phyloP scores from a whole-genome alignment of 495 filamentous ascomycete genomes.

The Aspergillus indologenus region DNA sequence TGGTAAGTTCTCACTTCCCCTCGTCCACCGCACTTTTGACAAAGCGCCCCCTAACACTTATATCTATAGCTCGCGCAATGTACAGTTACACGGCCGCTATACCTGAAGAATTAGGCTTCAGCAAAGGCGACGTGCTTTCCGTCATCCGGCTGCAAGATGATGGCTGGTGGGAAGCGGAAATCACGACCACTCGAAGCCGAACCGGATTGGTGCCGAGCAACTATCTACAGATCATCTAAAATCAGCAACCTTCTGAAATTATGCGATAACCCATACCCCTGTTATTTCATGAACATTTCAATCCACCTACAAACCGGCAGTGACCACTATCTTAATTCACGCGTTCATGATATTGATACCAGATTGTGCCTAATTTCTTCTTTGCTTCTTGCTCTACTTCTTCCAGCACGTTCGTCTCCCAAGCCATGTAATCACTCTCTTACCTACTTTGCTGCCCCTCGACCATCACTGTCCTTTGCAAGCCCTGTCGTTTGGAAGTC shows the following conservation, averaged over 20 bases:
- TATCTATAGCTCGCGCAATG: constrained; percentile 72
- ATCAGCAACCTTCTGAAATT: background rate
- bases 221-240: constrained; percentile 70
- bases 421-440: background rate
- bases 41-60: background rate
- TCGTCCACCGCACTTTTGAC: background rate
- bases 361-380: constrained; percentile 25
- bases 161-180: constrained; percentile 99
- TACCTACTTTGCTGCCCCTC: background rate
- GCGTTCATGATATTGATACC: constrained; percentile 25
- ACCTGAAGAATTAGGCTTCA: constrained; percentile 89
- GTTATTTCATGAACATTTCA: constrained; percentile 25
- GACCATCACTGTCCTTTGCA: background rate
- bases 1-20: constrained; percentile 57
- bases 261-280: background rate
- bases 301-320: constrained; percentile 11
- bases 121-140: constrained; percentile 87
- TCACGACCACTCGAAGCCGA: constrained; percentile 69
- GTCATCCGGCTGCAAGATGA: constrained; percentile 94
- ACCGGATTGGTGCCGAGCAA: constrained; percentile 94
- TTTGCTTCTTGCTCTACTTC: constrained; percentile 1
- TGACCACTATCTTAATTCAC: constrained; percentile 11
- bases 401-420: constrained; percentile 11
- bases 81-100: constrained; percentile 95
- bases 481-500: background rate